These are phyloP conservation scores for Coniochaeta sp. DNA, from an alignment of 2,329 filamentous ascomycete species.

Conservation along the genomic window DNA sequence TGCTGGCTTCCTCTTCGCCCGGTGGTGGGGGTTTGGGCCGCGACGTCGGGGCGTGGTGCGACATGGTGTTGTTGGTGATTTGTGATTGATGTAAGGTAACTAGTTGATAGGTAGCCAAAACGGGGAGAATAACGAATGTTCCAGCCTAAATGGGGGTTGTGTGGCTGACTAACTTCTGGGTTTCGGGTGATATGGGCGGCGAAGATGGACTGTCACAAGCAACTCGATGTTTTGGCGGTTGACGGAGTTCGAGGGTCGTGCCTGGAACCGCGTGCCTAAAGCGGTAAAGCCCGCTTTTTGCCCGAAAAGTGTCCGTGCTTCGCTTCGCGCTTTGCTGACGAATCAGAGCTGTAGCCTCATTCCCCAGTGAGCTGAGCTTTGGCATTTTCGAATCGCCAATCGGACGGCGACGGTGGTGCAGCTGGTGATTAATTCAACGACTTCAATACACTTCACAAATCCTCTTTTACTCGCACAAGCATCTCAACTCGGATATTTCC, in stretches of 20 bases:
- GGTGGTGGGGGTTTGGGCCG: conserved; percentile 61
- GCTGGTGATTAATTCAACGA: too few species aligned
- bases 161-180: too few species aligned
- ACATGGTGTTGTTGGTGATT: conserved; percentile 17
- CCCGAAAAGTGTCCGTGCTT: background rate
- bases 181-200: too few species aligned
- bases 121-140: too few species aligned
- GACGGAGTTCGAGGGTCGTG: background rate
- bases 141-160: too few species aligned
- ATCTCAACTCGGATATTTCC: too few species aligned
- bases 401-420: too few species aligned
- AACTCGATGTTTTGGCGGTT: background rate
- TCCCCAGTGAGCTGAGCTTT: background rate
- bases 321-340: background rate
- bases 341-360: background rate
- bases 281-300: background rate
- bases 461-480: too few species aligned
- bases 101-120: too few species aligned
- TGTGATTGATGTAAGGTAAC: too few species aligned
- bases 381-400: background rate
- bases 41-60: conserved; percentile 44
- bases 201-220: too few species aligned
- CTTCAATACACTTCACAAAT: background rate
- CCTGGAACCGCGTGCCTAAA: background rate
- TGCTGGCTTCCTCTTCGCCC: conserved; percentile 82